Evolutionary conservation across 371 early-diverging fungal species (phyloP).

Genomic region (Scutellospora calospora): DNA sequence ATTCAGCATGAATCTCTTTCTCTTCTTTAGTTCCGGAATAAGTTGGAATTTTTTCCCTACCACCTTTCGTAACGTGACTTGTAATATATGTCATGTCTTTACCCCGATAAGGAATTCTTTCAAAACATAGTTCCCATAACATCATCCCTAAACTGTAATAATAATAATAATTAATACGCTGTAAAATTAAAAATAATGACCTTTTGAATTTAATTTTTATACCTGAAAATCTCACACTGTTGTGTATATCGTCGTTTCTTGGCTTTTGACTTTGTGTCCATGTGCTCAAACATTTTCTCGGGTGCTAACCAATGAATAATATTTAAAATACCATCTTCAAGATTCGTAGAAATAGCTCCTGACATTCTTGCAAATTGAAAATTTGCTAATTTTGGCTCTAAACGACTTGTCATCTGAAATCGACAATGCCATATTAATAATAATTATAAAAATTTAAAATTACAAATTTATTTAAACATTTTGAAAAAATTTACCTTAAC

Average conservation of each 20-base stretch:
- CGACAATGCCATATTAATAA: too few species aligned
- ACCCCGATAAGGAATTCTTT: neutral
- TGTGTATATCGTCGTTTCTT: constrained; percentile 7
- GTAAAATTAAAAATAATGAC: neutral
- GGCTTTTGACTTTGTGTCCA: too few species aligned
- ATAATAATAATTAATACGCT: neutral
- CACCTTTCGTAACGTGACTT: neutral
- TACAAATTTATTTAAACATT: too few species aligned
- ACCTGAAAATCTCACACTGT: constrained; percentile 30
- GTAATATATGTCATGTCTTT: neutral
- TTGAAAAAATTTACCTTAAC: constrained; percentile 1
- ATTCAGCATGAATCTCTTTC: neutral
- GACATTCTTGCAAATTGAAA: neutral
- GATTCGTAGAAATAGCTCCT: neutral
- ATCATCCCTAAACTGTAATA: constrained; percentile 30
- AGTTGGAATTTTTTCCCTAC: neutral
- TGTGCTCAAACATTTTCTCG: neutral
- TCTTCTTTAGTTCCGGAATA: neutral
- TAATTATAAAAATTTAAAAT: too few species aligned
- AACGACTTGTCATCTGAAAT: neutral
- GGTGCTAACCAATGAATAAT: constrained; percentile 20
- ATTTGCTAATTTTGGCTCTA: neutral
- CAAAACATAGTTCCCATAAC: constrained; percentile 27
- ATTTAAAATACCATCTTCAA: neutral
- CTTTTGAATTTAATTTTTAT: neutral